phyloP scores from a whole-genome alignment of 2,329 filamentous ascomycete species.

The Diaporthe destruens region DNA sequence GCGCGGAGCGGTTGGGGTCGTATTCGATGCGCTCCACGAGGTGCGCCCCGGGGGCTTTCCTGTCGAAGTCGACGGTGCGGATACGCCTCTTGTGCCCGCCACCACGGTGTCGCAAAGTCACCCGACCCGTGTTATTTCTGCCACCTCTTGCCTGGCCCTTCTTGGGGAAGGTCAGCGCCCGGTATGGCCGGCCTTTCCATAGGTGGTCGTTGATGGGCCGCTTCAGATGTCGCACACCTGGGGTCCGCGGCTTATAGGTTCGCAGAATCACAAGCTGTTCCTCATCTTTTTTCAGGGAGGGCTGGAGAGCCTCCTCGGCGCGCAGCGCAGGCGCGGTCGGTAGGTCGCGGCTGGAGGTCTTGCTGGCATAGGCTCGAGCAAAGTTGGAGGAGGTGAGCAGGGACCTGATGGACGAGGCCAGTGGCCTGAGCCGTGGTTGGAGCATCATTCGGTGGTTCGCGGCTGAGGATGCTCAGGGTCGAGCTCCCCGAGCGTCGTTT shows the following conservation, averaged over 20 bases:
- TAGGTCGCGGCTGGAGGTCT: constrained; percentile 44
- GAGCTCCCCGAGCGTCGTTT: constrained; percentile 36
- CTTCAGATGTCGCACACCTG: constrained; percentile 90
- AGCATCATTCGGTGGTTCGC: constrained; percentile 63
- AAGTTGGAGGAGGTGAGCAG: constrained; percentile 41
- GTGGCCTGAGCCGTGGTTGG: constrained; percentile 73
- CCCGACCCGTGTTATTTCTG: constrained; percentile 85
- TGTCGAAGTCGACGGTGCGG: constrained; percentile 89
- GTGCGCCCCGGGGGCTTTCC: constrained; percentile 83
- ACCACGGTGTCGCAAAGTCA: constrained; percentile 92
- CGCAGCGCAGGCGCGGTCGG: constrained; percentile 11
- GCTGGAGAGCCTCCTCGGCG: constrained; percentile 20
- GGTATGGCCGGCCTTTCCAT: constrained; percentile 90
- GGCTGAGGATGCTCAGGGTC: constrained; percentile 27
- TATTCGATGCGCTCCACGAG: constrained; percentile 95
- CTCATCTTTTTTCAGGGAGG: constrained; percentile 43
- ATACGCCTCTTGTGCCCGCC: constrained; percentile 94
- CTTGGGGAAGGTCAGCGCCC: constrained; percentile 89
- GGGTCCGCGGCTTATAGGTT: constrained; percentile 93
- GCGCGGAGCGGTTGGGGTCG: constrained; percentile 91
- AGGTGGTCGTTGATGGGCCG: constrained; percentile 96
- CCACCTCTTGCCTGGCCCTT: constrained; percentile 94
- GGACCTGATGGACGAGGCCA: constrained; percentile 46
- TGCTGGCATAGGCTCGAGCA: constrained; percentile 43
- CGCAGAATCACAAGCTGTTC: constrained; percentile 69